These are phyloP conservation scores for Apiotrichum gamsii DNA, from an alignment of 1,284 basidiomycete species.

Conservation along the genomic window DNA sequence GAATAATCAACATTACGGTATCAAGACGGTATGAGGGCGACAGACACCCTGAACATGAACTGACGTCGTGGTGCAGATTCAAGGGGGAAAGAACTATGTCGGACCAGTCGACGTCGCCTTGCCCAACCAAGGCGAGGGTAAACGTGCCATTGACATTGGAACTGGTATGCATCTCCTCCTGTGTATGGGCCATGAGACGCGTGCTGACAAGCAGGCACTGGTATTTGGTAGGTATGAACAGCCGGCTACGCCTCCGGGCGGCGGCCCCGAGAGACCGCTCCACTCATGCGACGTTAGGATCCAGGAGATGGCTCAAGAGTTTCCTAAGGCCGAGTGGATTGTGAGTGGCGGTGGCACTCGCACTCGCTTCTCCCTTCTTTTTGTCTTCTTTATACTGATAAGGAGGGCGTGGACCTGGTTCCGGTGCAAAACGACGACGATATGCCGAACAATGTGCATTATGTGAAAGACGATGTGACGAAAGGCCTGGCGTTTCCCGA, in stretches of 20 bases:
- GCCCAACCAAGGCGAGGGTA: constrained; percentile 3
- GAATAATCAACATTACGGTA: constrained; percentile 13
- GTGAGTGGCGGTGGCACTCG: constrained; percentile 11
- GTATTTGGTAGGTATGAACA: constrained; percentile 11
- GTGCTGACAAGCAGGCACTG: constrained; percentile 4
- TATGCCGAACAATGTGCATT: constrained; percentile 15
- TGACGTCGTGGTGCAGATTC: neutral
- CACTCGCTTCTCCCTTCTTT: neutral
- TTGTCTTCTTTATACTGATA: neutral
- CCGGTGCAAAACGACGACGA: constrained; percentile 11
- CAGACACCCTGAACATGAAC: too few species aligned
- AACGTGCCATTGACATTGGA: constrained; percentile 11
- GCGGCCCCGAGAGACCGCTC: neutral
- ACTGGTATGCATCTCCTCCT: constrained; percentile 13
- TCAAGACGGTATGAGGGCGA: constrained; percentile 14
- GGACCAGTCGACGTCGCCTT: constrained; percentile 7
- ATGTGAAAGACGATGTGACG: constrained; percentile 12
- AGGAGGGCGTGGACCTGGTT: constrained; percentile 11
- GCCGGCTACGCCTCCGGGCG: too few species aligned
- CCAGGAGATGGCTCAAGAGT: constrained; percentile 18
- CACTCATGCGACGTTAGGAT: neutral
- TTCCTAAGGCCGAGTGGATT: constrained; percentile 13
- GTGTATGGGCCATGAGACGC: neutral
- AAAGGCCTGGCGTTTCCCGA: constrained; percentile 15
- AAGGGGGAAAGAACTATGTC: constrained; percentile 11